Conservation (phyloP, 2,329 filamentous ascomycete genomes). For the Botryotinia narcissicola region DNA sequence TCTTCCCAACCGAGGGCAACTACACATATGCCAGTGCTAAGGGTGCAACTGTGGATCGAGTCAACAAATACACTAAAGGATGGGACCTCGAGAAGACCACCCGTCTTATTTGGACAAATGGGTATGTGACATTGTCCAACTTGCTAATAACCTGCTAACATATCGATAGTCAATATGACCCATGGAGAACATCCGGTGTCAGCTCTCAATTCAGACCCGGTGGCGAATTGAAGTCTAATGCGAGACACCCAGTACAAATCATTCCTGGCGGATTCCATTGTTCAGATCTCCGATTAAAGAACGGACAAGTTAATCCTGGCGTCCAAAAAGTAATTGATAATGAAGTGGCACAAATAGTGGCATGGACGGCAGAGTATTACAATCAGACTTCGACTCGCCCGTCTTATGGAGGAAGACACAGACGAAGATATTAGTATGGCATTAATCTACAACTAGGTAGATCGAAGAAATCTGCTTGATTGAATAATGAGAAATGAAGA, state of each 20-base stretch:
- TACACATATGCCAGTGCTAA: constrained; percentile 48
- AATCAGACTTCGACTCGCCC: neutral
- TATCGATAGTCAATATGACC: constrained; percentile 50
- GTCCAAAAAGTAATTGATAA: constrained; percentile 50
- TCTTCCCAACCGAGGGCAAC: constrained; percentile 52
- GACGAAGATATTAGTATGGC: constrained; percentile 12
- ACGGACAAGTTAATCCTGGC: constrained; percentile 47
- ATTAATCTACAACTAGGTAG: neutral
- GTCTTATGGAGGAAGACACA: neutral
- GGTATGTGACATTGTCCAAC: constrained; percentile 35
- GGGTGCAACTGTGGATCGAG: constrained; percentile 46
- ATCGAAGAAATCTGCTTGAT: neutral
- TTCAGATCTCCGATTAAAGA: constrained; percentile 49
- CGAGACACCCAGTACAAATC: constrained; percentile 50
- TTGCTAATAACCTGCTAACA: constrained; percentile 14
- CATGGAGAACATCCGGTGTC: constrained; percentile 56
- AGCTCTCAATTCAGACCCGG: constrained; percentile 52
- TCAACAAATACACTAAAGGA: constrained; percentile 55
- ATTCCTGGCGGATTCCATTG: constrained; percentile 56
- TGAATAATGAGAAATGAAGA: constrained; percentile 8
- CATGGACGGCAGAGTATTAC: constrained; percentile 52
- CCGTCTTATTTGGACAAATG: constrained; percentile 57
- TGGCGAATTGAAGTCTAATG: constrained; percentile 50
- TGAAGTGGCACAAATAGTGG: constrained; percentile 49
- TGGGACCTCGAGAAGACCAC: constrained; percentile 53